Evolutionary conservation across 2,329 filamentous ascomycete species (phyloP).

Genomic region (Fusarium poae): DNA sequence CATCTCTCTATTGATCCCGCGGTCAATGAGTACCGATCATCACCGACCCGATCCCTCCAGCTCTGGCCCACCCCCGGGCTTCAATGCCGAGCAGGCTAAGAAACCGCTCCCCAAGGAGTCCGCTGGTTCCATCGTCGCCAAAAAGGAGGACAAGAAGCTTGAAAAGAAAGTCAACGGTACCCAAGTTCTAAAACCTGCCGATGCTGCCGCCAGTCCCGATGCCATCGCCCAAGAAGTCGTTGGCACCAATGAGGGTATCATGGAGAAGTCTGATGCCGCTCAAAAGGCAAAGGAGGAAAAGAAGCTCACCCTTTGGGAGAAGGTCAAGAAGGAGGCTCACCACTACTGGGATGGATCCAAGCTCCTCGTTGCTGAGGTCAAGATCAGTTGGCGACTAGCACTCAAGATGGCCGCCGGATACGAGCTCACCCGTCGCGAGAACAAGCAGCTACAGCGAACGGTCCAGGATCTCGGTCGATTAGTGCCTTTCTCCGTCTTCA

Average conservation of each 20-base stretch:
- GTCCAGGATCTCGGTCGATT: slow-evolving; percentile 93
- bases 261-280: slow-evolving; percentile 70
- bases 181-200: slow-evolving; percentile 38
- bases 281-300: slow-evolving; percentile 77
- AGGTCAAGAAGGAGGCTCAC: slow-evolving; percentile 91
- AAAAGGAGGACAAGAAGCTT: slow-evolving; percentile 53
- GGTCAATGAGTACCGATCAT: slow-evolving; percentile 70
- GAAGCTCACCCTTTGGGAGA: slow-evolving; percentile 90
- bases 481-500: slow-evolving; percentile 95
- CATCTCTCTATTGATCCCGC: slow-evolving; percentile 70
- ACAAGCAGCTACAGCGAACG: slow-evolving; percentile 91
- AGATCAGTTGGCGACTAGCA: slow-evolving; percentile 89
- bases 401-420: slow-evolving; percentile 98
- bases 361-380: slow-evolving; percentile 89
- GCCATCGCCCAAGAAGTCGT: slow-evolving; percentile 58
- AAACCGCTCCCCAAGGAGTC: slow-evolving; percentile 77
- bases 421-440: slow-evolving; percentile 92
- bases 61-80: slow-evolving; percentile 84
- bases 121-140: slow-evolving; percentile 51
- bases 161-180: slow-evolving; percentile 35
- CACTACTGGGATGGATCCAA: slow-evolving; percentile 99
- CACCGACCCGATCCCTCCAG: slow-evolving; percentile 65
- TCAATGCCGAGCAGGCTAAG: slow-evolving; percentile 90
- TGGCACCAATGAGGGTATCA: slow-evolving; percentile 68
- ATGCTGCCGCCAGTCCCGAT: slow-evolving; percentile 51